Base-by-base conservation (phyloP, 371 early-diverging fungal genomes). In the Lichtheimia ornata region DNA sequence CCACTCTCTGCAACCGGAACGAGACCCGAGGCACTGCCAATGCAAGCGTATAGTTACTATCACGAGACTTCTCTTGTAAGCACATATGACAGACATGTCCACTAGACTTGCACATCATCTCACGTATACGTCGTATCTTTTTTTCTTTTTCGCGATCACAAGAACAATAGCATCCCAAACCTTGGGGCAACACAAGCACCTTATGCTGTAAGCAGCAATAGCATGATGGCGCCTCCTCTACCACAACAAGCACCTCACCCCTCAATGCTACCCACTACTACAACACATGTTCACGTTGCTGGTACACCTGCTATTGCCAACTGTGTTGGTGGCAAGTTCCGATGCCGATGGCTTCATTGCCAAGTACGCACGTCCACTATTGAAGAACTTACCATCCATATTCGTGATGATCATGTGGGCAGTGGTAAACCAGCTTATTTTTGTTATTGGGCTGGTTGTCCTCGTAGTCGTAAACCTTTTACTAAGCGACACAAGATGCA, bases 401-500 rank as follows among this genome's bases (percentile, higher is more conserved):
- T 67, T 41, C 55, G 63, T 24, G 58, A 61, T 4, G 67, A 58
- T 2, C 67, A 67, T 55, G 63, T 67, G 30, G 67, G 67, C 2
- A 67, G 63, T 49, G 67, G 67, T 28, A 67, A 60, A 61, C 59
- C 91, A 54, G 83, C 83, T 44, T 95, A 95, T 72, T 77, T 78
- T 50, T 95, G 96, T 67, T 79, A 80, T 53, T 95, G 96, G 96
- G 79, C 83, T 55, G 88, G 84, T 24, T 95, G 96, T 69, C 78
- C 82, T 27, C 86, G 96, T 47, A 74, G 75, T 60, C 77, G 82
- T 62, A 85, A 86, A 64, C 92, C 94, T 11, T 95, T 95, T 70
- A 83, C 90, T 25, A 94, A 95, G 67, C 78, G 96, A 12, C 96
- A 95, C 77, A 93, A 93, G 72, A 91, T 94, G 84, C 88, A 86